These are phyloP conservation scores for Nelumbo lutea DNA, from an alignment of 164 flowering plant species.

Conservation along the genomic window DNA sequence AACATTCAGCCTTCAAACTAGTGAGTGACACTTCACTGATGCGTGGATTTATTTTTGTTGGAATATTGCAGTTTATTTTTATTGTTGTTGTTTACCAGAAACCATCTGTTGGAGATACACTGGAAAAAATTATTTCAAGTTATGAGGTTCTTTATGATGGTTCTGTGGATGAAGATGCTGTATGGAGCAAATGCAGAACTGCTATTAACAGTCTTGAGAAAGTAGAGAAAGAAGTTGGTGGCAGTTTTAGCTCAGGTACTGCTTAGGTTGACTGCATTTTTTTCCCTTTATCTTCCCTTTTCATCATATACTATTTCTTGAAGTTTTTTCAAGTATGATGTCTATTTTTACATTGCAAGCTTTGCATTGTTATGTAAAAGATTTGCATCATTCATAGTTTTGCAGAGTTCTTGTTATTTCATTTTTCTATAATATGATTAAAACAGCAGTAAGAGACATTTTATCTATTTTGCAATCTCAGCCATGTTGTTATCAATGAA, in stretches of 20 bases:
- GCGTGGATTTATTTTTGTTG: not conserved
- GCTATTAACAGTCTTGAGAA: slow-evolving; percentile 61
- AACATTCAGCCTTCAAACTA: slow-evolving; percentile 35
- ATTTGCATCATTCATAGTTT: not conserved
- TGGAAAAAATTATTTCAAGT: slow-evolving; percentile 72
- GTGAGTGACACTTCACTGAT: slow-evolving; percentile 24
- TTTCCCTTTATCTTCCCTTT: no score
- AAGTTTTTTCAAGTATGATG: not conserved
- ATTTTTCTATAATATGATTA: not conserved
- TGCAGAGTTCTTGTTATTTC: not conserved
- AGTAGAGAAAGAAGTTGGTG: slow-evolving; percentile 51
- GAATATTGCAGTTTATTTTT: not conserved
- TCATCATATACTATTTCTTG: not conserved
- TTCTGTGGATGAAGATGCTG: slow-evolving; percentile 62
- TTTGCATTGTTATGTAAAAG: no score
- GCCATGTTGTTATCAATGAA: no score
- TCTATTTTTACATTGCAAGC: no score
- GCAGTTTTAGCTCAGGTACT: slow-evolving; percentile 57
- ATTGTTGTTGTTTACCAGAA: slow-evolving; percentile 34
- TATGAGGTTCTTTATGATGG: slow-evolving; percentile 66
- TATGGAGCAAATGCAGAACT: slow-evolving; percentile 56
- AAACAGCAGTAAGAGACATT: no score
- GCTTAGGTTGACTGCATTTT: not conserved
- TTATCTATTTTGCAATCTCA: no score
- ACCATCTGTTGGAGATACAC: slow-evolving; percentile 44